Base-by-base conservation (phyloP, 2,329 filamentous ascomycete species). In the Fusarium decemcellulare region DNA sequence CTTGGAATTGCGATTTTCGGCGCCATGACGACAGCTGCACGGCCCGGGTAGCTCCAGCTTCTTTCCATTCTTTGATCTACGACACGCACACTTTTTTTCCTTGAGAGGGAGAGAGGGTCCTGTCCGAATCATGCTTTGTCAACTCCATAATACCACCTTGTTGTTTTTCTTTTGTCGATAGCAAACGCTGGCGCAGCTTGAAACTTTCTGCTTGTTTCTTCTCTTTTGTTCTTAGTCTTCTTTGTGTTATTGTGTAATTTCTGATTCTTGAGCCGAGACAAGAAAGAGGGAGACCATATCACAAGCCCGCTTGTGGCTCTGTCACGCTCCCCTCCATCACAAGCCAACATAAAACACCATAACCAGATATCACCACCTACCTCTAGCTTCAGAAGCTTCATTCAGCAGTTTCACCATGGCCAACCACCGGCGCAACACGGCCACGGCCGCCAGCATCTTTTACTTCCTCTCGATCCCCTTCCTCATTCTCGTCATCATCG, bases 401-500 rank as follows among this genome's bases (percentile, higher is more conserved):
- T 23, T 23, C 23, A 23, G 23, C 23, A 23, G 23, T 23, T 42
- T 48, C 34, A 70, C 27, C 54, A 75, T 75, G 73, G 70, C 65
- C 59, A 74, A 74, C 23, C 71, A 78, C 7, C 79, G 92, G 15
- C 83, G 85, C 52, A 86, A 85, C 78, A 91, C 91, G 76, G 88
- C 92, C 63, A 78, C 91, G 27, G 77, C 91, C 48, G 90, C 92
- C 48, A 89, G 88, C 34, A 81, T 92, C 68, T 87, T 92, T 74
- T 95, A 96, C 78, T 83, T 95, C 65, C 77, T 96, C 65, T 87
- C 92, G 40, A 86, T 93, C 68, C 85, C 95, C 68, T 97, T 97
- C 78, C 84, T 97, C 40, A 88, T 97, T 65, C 87, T 97, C 72
- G 92, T 89, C 74, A 86, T 94, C 73, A 88, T 97, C 72, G 94